These are phyloP conservation scores for Amoebophrya sp. DNA, from an alignment of 169 alveolate genomes.

Conservation along the genomic window DNA sequence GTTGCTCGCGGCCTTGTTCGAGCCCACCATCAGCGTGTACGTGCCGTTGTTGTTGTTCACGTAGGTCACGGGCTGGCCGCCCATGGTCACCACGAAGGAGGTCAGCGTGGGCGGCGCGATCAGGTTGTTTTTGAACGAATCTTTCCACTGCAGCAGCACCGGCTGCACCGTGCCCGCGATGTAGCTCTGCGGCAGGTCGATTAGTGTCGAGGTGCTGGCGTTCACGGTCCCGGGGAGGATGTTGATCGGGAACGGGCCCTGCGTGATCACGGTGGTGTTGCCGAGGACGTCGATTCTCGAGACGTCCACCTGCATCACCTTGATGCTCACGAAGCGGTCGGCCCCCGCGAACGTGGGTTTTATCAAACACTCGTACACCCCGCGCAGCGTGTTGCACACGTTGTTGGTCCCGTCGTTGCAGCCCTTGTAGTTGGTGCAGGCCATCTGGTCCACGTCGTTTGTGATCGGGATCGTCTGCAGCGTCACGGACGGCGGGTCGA, in stretches of 20 bases:
- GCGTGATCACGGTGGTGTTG: conserved; percentile 6
- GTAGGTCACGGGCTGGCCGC: conserved; percentile 2
- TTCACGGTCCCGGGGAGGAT: conserved; percentile 9
- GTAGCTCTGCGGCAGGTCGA: background rate
- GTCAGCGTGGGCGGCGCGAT: background rate
- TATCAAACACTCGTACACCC: background rate
- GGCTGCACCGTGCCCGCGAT: conserved; percentile 13
- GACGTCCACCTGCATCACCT: conserved; percentile 6
- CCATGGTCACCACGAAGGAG: background rate
- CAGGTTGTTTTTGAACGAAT: background rate
- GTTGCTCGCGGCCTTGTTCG: background rate
- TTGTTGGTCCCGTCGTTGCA: background rate
- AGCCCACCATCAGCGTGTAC: conserved; percentile 13
- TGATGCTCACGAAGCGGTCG: background rate
- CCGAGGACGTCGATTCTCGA: background rate
- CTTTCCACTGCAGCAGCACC: conserved; percentile 7
- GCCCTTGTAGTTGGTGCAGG: background rate
- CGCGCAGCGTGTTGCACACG: background rate
- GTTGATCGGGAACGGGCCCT: conserved; percentile 17
- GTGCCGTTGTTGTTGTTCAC: conserved; percentile 6
- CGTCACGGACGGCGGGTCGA: background rate
- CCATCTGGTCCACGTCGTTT: background rate
- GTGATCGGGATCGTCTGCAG: background rate
- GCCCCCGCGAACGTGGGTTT: conserved; percentile 5
- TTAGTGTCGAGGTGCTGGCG: background rate